Evolutionary conservation across 371 early-diverging fungal species (phyloP).

Genomic region (Blakeslea trispora): DNA sequence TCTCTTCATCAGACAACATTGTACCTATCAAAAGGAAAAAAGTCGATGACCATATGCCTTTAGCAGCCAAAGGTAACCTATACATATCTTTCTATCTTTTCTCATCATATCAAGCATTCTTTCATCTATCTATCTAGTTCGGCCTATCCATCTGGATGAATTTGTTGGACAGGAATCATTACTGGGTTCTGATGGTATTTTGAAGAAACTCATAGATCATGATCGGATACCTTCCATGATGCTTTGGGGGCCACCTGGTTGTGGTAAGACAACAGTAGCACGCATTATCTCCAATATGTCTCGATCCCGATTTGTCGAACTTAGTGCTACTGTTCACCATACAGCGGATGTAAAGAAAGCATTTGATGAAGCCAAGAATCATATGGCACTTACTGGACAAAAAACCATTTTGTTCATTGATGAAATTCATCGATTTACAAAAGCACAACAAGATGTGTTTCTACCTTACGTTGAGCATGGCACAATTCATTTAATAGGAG

Average conservation of each 20-base stretch:
- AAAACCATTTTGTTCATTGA: conserved; percentile 82
- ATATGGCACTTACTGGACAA: conserved; percentile 55
- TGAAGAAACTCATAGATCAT: conserved; percentile 62
- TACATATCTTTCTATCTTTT: no score
- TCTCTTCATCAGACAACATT: neutral
- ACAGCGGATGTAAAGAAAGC: conserved; percentile 68
- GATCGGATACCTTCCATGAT: conserved; percentile 71
- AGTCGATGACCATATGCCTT: conserved; percentile 38
- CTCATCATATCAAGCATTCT: no score
- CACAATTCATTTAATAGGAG: conserved; percentile 76
- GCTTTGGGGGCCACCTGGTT: conserved; percentile 76
- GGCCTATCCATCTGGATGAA: conserved; percentile 64
- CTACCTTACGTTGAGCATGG: conserved; percentile 83
- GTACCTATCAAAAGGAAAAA: conserved; percentile 13
- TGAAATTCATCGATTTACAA: conserved; percentile 90
- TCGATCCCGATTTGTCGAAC: conserved; percentile 66
- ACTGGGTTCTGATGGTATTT: conserved; percentile 62
- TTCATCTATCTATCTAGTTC: no score
- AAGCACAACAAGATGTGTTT: conserved; percentile 87
- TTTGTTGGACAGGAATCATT: conserved; percentile 79
- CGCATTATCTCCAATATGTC: conserved; percentile 69
- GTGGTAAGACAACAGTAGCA: conserved; percentile 87
- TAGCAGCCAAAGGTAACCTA: conserved; percentile 55
- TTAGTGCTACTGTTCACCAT: conserved; percentile 73
- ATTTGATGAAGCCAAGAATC: conserved; percentile 72